Conservation (phyloP, 2,329 filamentous ascomycete genomes). For the Fusarium devonianum region DNA sequence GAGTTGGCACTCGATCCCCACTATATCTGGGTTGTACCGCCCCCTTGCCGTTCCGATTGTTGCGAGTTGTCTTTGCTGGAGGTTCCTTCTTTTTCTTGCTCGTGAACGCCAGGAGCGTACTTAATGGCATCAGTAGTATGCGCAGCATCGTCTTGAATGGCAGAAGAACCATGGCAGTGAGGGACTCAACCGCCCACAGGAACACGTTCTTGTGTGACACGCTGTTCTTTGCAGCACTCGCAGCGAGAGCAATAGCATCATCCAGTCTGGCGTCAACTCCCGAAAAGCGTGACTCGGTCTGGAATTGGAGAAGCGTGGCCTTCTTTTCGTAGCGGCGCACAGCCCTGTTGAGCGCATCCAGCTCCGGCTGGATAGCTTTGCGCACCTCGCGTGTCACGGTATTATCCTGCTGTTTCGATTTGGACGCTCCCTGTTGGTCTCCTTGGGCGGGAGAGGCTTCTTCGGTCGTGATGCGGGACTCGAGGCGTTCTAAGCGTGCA, state of each 20-base stretch:
- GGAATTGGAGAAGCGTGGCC: conserved; percentile 74
- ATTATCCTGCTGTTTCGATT: conserved; percentile 52
- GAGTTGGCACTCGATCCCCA: conserved; percentile 47
- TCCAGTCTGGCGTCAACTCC: conserved; percentile 74
- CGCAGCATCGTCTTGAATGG: conserved; percentile 52
- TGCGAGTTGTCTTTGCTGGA: conserved; percentile 35
- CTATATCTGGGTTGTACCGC: conserved; percentile 44
- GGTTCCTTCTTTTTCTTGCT: conserved; percentile 45
- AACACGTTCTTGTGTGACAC: conserved; percentile 48
- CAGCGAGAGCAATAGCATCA: conserved; percentile 82
- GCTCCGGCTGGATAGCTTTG: conserved; percentile 75
- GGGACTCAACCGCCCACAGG: conserved; percentile 49
- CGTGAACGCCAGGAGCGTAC: conserved; percentile 47
- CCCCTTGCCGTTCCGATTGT: conserved; percentile 36
- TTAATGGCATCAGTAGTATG: conserved; percentile 54
- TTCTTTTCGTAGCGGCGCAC: conserved; percentile 93
- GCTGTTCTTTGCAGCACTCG: conserved; percentile 69
- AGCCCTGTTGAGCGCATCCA: conserved; percentile 87
- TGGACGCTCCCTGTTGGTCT: conserved; percentile 44
- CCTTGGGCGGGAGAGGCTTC: conserved; percentile 39
- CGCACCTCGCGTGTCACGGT: conserved; percentile 65
- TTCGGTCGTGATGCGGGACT: conserved; percentile 55
- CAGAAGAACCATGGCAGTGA: conserved; percentile 48
- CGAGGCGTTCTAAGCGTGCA: conserved; percentile 73
- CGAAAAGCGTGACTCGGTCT: conserved; percentile 78